Evolutionary conservation across 2,329 filamentous ascomycete genomes (phyloP).

Genomic region (Endoconidiophora laricicola): DNA sequence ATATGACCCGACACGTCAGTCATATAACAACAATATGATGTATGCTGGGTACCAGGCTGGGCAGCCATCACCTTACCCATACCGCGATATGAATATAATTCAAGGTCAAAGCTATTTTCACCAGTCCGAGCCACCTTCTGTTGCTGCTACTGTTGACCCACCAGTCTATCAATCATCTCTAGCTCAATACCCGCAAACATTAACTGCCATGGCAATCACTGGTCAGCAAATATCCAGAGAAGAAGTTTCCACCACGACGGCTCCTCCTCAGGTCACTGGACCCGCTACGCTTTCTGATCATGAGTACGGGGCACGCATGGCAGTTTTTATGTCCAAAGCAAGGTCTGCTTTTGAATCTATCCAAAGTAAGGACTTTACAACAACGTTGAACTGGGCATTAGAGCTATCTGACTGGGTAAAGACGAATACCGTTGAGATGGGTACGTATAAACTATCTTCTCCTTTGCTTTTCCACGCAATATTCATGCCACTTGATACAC

Average conservation of each 20-base stretch:
- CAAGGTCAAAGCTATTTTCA: conserved; percentile 2
- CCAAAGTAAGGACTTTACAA: background rate
- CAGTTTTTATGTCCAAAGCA: background rate
- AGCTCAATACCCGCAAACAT: background rate
- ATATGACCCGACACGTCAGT: background rate
- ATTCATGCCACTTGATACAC: background rate
- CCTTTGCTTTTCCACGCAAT: background rate
- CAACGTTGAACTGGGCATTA: background rate
- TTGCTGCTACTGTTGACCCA: too few species aligned
- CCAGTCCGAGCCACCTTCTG: background rate
- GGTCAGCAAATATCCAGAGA: background rate
- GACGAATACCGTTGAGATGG: conserved; percentile 1
- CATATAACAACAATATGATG: background rate
- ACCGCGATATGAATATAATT: conserved; percentile 1
- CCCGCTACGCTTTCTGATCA: background rate
- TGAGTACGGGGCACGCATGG: conserved; percentile 2
- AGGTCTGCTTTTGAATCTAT: background rate
- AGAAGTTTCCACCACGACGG: background rate
- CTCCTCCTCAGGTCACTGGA: background rate
- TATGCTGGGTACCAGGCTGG: conserved; percentile 1
- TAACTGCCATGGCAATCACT: background rate
- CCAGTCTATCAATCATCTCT: background rate
- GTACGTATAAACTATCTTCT: background rate
- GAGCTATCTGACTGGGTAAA: background rate
- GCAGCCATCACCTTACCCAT: background rate